These are phyloP conservation scores for Didymella pinodella DNA, from an alignment of 2,329 filamentous ascomycete genomes.

Conservation along the genomic window DNA sequence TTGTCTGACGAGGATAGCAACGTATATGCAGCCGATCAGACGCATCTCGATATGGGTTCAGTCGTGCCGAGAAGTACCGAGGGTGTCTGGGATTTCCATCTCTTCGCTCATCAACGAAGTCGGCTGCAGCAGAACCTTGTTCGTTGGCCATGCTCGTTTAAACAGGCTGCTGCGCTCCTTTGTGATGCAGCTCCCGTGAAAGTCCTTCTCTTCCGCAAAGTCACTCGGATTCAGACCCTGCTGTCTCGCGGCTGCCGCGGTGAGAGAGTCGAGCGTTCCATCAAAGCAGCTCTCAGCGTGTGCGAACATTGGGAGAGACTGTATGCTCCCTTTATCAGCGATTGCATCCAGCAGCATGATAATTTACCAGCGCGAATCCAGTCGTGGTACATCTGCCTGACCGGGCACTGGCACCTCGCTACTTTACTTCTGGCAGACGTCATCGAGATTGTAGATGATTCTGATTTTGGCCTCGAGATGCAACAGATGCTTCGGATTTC, in stretches of 20 bases:
- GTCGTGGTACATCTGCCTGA: slow-evolving; percentile 67
- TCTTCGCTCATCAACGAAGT: slow-evolving; percentile 45
- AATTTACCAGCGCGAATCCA: slow-evolving; percentile 62
- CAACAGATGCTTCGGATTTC: slow-evolving; percentile 37
- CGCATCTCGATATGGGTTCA: slow-evolving; percentile 9
- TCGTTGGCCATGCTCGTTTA: slow-evolving; percentile 64
- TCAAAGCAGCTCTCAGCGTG: slow-evolving; percentile 59
- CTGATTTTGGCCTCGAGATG: slow-evolving; percentile 33
- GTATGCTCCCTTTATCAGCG: slow-evolving; percentile 62
- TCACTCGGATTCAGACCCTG: slow-evolving; percentile 64
- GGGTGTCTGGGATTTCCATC: slow-evolving; percentile 52
- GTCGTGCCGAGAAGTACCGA: slow-evolving; percentile 7
- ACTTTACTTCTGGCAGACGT: slow-evolving; percentile 64
- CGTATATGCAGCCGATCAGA: slow-evolving; percentile 34
- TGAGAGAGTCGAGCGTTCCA: slow-evolving; percentile 58
- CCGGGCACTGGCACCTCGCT: slow-evolving; percentile 66
- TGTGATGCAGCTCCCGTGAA: slow-evolving; percentile 65
- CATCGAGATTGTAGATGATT: slow-evolving; percentile 60
- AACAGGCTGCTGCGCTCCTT: slow-evolving; percentile 60
- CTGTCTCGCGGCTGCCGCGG: slow-evolving; percentile 52
- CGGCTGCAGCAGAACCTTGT: slow-evolving; percentile 30
- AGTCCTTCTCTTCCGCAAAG: slow-evolving; percentile 65
- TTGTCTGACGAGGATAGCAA: slow-evolving; percentile 59
- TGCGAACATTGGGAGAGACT: slow-evolving; percentile 64
- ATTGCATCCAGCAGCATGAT: slow-evolving; percentile 61